phyloP scores from a whole-genome alignment of 306 rosid species.

The Inga laurina region DNA sequence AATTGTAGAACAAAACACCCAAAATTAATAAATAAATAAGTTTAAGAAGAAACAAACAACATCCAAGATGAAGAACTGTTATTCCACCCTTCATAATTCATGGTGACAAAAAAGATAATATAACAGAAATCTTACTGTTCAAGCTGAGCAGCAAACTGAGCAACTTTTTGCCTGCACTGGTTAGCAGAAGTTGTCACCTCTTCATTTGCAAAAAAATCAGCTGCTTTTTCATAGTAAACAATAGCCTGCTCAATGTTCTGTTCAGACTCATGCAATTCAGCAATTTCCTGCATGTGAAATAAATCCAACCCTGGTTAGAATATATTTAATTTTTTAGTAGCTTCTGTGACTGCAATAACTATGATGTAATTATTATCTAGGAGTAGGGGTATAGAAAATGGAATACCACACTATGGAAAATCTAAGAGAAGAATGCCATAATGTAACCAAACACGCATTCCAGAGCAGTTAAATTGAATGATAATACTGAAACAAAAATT shows the following conservation, averaged over 20 bases:
- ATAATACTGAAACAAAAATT: background rate
- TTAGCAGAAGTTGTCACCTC: conserved; percentile 85
- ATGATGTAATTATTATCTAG: background rate
- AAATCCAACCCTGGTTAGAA: conserved; percentile 21
- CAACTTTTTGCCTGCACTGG: conserved; percentile 96
- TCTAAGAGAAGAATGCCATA: conserved; percentile 9
- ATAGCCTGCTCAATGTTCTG: conserved; percentile 80
- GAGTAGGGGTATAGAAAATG: background rate
- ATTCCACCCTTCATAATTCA: conserved; percentile 8
- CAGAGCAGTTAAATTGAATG: conserved; percentile 15
- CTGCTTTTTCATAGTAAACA: conserved; percentile 79
- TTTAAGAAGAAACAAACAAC: background rate
- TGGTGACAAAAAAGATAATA: conserved; percentile 1
- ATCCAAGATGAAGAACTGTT: background rate
- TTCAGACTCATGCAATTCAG: conserved; percentile 80
- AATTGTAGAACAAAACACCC: background rate
- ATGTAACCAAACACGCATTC: background rate
- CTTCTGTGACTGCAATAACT: background rate
- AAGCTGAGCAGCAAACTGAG: conserved; percentile 90
- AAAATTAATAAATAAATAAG: background rate
- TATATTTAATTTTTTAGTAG: background rate
- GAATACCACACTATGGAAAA: background rate
- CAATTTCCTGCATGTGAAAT: conserved; percentile 71
- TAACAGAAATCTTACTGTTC: conserved; percentile 68
- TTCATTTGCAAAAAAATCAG: conserved; percentile 86